Evolutionary conservation across 23 red algal genomes (phyloP).

Genomic region (Gracilaria domingensis): DNA sequence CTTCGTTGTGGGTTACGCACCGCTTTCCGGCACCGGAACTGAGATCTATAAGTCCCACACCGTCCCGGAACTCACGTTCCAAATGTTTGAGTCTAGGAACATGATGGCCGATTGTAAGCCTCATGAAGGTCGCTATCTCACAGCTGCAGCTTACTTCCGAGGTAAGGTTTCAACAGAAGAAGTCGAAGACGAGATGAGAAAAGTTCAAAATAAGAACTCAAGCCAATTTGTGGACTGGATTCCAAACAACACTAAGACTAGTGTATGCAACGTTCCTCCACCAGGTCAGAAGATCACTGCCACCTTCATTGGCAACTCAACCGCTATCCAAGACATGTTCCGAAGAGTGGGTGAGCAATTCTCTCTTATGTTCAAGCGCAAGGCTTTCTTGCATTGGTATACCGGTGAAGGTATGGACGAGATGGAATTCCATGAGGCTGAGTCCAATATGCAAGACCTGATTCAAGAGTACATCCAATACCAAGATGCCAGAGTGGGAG

Average conservation of each 20-base stretch:
- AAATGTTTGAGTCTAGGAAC: constrained; percentile 97
- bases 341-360: constrained; percentile 95
- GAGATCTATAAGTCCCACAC: constrained; percentile 80
- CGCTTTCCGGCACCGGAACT: constrained; percentile 68
- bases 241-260: constrained; percentile 98
- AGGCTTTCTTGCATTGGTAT: constrained; percentile 99
- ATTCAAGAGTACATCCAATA: constrained; percentile 95
- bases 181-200: constrained; percentile 96
- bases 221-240: constrained; percentile 99
- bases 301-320: constrained; percentile 96
- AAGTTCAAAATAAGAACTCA: constrained; percentile 93
- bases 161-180: constrained; percentile 97
- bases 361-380: constrained; percentile 94
- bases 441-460: constrained; percentile 98
- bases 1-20: constrained; percentile 93
- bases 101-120: constrained; percentile 98
- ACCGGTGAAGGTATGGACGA: constrained; percentile 99
- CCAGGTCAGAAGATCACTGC: constrained; percentile 79
- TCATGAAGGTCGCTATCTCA: constrained; percentile 96
- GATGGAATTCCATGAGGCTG: constrained; percentile 99
- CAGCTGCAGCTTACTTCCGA: constrained; percentile 97
- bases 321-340: constrained; percentile 95
- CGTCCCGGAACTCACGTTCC: constrained; percentile 88
- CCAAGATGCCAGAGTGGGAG: constrained; percentile 71
- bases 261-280: constrained; percentile 91